phyloP scores from a whole-genome alignment of 2,329 filamentous ascomycete species.

The Aspergillus aculeatus region DNA sequence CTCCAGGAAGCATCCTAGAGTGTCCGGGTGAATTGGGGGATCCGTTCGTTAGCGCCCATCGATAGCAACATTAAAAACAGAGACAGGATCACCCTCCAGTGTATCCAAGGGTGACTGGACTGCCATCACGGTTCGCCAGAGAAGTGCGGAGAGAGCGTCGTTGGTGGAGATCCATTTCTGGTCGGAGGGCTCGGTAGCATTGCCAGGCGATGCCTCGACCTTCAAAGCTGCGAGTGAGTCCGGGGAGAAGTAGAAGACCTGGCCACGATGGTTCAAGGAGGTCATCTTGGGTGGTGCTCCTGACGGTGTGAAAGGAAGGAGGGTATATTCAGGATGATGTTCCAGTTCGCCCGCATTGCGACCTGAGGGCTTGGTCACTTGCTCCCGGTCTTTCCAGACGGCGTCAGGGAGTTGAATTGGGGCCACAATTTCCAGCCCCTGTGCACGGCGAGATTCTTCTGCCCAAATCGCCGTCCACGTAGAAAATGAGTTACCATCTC shows the following conservation, averaged over 20 bases:
- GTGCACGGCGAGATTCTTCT: constrained; percentile 35
- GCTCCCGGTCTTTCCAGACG: constrained; percentile 32
- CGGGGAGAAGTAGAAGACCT: constrained; percentile 34
- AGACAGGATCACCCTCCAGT: constrained; percentile 33
- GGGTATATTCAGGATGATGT: constrained; percentile 34
- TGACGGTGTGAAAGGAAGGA: constrained; percentile 30
- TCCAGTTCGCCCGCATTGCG: constrained; percentile 26
- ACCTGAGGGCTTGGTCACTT: constrained; percentile 30
- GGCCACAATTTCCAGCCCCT: constrained; percentile 22
- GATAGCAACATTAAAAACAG: constrained; percentile 41
- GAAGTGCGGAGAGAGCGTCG: constrained; percentile 37
- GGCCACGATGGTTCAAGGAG: constrained; percentile 31
- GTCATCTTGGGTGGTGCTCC: constrained; percentile 35
- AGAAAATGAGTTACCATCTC: constrained; percentile 35
- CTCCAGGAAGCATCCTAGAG: constrained; percentile 43
- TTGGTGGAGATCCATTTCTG: constrained; percentile 34
- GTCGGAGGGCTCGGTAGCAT: constrained; percentile 26
- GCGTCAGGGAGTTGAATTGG: constrained; percentile 26
- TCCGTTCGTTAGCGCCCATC: constrained; percentile 39
- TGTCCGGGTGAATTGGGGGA: constrained; percentile 35
- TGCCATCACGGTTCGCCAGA: constrained; percentile 35
- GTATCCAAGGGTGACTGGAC: constrained; percentile 31
- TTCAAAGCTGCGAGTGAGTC: constrained; percentile 32
- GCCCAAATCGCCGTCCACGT: constrained; percentile 37
- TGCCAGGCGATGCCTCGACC: constrained; percentile 30